Conservation (phyloP, 176 grass and related monocot genomes). For the Aegilops bicornis region DNA sequence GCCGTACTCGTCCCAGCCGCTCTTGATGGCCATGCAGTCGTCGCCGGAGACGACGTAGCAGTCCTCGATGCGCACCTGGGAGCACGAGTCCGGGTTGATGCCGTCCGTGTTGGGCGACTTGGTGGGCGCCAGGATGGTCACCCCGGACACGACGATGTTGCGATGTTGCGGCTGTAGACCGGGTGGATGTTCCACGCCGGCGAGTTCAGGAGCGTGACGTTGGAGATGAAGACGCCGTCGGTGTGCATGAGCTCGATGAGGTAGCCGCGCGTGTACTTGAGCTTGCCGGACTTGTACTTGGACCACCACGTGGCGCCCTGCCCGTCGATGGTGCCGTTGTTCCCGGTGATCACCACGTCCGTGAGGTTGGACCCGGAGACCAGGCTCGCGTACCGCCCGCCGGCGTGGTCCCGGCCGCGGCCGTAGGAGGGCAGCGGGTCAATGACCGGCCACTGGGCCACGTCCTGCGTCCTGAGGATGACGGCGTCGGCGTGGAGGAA, state of each 20-base stretch:
- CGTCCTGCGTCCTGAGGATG: too few relatives aligned
- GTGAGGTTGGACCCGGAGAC: constrained; percentile 81
- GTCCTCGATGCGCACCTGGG: constrained; percentile 81
- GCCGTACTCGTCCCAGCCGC: constrained; percentile 97
- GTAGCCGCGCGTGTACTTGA: constrained; percentile 87
- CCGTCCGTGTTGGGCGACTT: constrained; percentile 87
- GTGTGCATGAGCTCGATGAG: constrained; percentile 78
- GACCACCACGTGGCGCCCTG: constrained; percentile 81
- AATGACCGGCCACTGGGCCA: constrained; percentile 2
- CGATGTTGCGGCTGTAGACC: constrained; percentile 84
- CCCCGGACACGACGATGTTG: constrained; percentile 57
- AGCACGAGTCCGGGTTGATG: constrained; percentile 96
- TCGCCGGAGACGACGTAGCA: constrained; percentile 93
- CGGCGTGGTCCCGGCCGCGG: constrained; percentile 73
- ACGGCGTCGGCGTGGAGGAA: too few relatives aligned
- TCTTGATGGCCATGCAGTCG: constrained; percentile 90
- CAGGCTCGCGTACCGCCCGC: constrained; percentile 76
- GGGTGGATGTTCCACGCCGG: constrained; percentile 96
- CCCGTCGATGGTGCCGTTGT: constrained; percentile 88
- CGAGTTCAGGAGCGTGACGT: constrained; percentile 82
- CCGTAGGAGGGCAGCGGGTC: constrained; percentile 84
- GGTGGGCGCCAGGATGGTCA: constrained; percentile 77
- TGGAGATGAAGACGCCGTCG: constrained; percentile 69
- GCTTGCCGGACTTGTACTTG: constrained; percentile 69
- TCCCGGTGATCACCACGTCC: constrained; percentile 77